A percentile compares a stretch with the other conserved stretches of the same genome.
These are phyloP conservation scores for Solanum piurae DNA, from an alignment of 257 asterid genomes.

Conservation along the genomic window DNA sequence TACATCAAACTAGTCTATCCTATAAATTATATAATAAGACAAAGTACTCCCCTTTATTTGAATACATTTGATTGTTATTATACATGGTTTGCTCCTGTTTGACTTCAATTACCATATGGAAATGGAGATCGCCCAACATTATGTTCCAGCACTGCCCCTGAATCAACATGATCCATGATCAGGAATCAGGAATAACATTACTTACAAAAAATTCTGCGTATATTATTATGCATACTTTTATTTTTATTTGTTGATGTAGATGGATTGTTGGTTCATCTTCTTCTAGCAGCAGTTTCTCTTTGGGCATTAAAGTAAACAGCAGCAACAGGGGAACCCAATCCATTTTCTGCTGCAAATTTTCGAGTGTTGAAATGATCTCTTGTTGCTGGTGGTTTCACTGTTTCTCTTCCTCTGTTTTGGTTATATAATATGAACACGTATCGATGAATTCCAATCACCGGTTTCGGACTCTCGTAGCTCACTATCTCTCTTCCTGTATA, in stretches of 20 bases:
- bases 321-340: constrained; percentile 61
- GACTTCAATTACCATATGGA: no score
- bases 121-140: no score
- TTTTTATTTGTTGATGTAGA: not conserved
- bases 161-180: no score
- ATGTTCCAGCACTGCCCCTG: no score
- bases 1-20: not conserved
- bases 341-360: constrained; percentile 41
- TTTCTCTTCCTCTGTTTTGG: constrained; percentile 43
- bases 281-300: constrained; percentile 80
- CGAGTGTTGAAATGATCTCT: constrained; percentile 62
- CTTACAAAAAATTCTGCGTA: not conserved
- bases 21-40: no score
- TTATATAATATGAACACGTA: constrained; percentile 56
- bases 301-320: constrained; percentile 80
- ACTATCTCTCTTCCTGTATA: constrained; percentile 58
- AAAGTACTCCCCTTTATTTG: no score
- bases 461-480: constrained; percentile 58
- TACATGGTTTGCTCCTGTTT: no score
- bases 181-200: no score
- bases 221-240: not conserved
- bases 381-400: constrained; percentile 45
- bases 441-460: constrained; percentile 78
- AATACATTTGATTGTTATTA: no score
- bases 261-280: constrained; percentile 28